Base-by-base conservation (phyloP, 2,329 filamentous ascomycete genomes). In the Lecanosticta acicola region DNA sequence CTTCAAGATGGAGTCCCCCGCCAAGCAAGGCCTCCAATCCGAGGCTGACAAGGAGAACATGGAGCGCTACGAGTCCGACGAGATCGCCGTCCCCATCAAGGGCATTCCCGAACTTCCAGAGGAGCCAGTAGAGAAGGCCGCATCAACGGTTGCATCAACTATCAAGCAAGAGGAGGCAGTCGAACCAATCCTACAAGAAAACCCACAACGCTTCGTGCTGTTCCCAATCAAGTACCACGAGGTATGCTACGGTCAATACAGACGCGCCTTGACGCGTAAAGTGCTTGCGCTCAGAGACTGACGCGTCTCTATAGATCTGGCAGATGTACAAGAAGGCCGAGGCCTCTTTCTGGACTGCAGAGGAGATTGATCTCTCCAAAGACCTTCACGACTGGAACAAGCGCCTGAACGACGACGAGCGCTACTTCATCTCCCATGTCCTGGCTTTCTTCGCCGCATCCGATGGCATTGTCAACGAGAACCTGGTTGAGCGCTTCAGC, bases 301-400 rank as follows among this genome's bases (percentile, higher is more conserved):
- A 61, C 51, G 29, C 45, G 17, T n/a, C 39, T 14, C 51, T 56
- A 67, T 61, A 96, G 90, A 94, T 96, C 71, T 98, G 93, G 93
- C 91, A 97, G 72, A 97, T 97, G 91, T 98, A 98, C 82, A 98
- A 98, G 83, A 97, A 97, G 77, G 90, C 90, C 58, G 91, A 98
- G 71, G 93, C 93, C 43, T 97, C 93, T 35, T 98, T 98, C 84
- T 98, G 93, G 93, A 98, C 93, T 34, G 93, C 93, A 42, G 93
- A 98, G 71, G 93, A 98, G 77, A 97, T 98, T 61, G 93, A 98
- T 72, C 81, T 98, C 41, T 97, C 91, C 64, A 98, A 98, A 76
- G 93, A 98, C 70, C 79, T 97, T 49, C 87, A 96, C 76, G 93
- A 98, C 76, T 98, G 93, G 93, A 94, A 95, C 80, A 94, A 96